Evolutionary conservation across 2,329 filamentous ascomycete species (phyloP).

Genomic region (Trichoderma gracile): DNA sequence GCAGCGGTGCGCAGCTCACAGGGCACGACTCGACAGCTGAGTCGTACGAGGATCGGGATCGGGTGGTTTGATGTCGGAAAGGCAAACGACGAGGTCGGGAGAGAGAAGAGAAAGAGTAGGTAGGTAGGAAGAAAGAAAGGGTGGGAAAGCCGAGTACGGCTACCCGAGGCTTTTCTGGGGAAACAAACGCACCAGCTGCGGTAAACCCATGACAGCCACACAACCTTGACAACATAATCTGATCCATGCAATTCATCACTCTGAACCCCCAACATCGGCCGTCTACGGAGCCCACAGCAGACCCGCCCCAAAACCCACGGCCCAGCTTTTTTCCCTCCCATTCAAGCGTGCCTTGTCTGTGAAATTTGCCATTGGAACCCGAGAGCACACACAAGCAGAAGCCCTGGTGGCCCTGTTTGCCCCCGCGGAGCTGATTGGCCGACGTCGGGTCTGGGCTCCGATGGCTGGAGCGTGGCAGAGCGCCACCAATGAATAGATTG

Average conservation of each 20-base stretch:
- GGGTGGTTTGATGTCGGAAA: constrained; percentile 19
- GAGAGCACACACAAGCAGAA: background rate
- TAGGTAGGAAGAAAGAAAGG: background rate
- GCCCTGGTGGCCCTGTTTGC: constrained; percentile 10
- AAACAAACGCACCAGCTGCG: background rate
- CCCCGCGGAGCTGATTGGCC: constrained; percentile 20
- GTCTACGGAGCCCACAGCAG: constrained; percentile 20
- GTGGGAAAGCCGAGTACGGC: constrained; percentile 16
- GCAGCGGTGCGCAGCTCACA: background rate
- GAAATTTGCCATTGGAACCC: background rate
- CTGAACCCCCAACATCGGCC: constrained; percentile 21
- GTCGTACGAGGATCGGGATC: constrained; percentile 21
- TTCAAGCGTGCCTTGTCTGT: background rate
- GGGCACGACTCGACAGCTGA: background rate
- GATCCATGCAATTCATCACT: background rate
- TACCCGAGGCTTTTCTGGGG: constrained; percentile 23
- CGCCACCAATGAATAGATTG: constrained; percentile 20
- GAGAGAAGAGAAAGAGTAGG: too few species aligned
- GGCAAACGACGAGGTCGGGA: background rate
- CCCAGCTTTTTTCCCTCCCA: background rate
- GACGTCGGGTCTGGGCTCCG: constrained; percentile 5
- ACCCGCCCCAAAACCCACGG: constrained; percentile 3
- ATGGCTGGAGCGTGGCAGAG: constrained; percentile 12
- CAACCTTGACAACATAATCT: background rate
- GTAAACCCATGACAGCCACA: too few species aligned